phyloP scores from a whole-genome alignment of 2,329 filamentous ascomycete genomes.

The Ophiostoma sp. region DNA sequence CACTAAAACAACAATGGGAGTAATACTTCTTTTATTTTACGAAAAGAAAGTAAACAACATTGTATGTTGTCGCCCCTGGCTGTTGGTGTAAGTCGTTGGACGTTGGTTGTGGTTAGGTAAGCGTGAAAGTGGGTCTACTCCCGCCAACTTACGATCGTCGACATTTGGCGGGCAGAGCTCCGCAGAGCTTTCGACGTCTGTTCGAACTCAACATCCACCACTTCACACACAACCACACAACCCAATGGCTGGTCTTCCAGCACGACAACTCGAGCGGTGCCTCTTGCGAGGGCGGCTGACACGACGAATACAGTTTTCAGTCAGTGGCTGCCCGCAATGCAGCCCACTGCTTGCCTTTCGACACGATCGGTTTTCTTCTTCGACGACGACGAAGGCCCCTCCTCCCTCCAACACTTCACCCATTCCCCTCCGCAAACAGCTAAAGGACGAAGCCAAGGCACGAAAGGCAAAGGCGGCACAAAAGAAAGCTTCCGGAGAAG shows the following conservation, averaged over 20 bases:
- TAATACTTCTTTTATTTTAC: background rate
- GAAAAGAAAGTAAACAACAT: background rate
- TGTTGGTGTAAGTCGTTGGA: background rate
- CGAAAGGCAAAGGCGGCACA: slow-evolving; percentile 41
- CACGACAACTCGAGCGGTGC: slow-evolving; percentile 1
- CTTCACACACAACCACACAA: background rate
- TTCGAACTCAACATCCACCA: background rate
- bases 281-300: background rate
- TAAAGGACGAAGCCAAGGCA: slow-evolving; percentile 66
- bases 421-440: slow-evolving; percentile 66
- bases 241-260: slow-evolving; percentile 1
- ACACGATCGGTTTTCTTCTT: background rate
- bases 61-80: background rate
- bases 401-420: background rate
- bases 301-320: background rate
- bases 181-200: background rate
- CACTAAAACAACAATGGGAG: background rate
- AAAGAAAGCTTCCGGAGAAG: slow-evolving; percentile 37
- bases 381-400: background rate
- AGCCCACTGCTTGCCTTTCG: background rate
- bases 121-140: background rate
- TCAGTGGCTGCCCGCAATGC: slow-evolving; percentile 3
- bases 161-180: background rate
- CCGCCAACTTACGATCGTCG: background rate
- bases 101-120: background rate